A percentile compares a stretch with the other conserved stretches of the same genome.
Conservation (phyloP, 192 early-diverging fungal genomes). For the Spizellomyces punctatus region DNA sequence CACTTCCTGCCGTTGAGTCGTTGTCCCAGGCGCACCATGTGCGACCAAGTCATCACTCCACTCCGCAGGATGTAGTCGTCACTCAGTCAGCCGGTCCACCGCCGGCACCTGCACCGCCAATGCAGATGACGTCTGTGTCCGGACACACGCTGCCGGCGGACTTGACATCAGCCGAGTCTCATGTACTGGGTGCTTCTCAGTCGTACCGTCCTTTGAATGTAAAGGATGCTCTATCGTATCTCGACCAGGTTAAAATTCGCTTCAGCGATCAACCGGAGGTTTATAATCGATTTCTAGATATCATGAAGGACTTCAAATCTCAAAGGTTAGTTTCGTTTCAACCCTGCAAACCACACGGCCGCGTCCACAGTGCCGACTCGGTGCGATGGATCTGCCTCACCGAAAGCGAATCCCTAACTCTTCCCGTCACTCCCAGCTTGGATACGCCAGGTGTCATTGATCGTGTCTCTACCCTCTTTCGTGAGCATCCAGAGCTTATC, state of each 20-base stretch:
- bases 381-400: not conserved
- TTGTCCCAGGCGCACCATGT: not conserved
- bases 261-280: constrained; percentile 93
- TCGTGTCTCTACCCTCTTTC: constrained; percentile 94
- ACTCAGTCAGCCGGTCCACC: not conserved
- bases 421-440: constrained; percentile 38
- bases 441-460: constrained; percentile 98
- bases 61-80: not conserved
- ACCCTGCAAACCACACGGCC: no score
- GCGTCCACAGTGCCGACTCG: no score
- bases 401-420: not conserved
- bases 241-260: constrained; percentile 93
- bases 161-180: constrained; percentile 27
- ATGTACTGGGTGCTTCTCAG: constrained; percentile 21
- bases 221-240: constrained; percentile 91
- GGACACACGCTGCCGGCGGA: constrained; percentile 5
- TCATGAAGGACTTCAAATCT: constrained; percentile 99
- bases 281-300: constrained; percentile 97
- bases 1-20: not conserved
- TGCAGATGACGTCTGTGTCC: not conserved
- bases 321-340: constrained; percentile 66
- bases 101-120: not conserved
- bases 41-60: not conserved
- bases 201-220: constrained; percentile 71
- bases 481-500: constrained; percentile 85